Base-by-base conservation (phyloP, 179 eudicot genomes). In the Silene noctiflora region DNA sequence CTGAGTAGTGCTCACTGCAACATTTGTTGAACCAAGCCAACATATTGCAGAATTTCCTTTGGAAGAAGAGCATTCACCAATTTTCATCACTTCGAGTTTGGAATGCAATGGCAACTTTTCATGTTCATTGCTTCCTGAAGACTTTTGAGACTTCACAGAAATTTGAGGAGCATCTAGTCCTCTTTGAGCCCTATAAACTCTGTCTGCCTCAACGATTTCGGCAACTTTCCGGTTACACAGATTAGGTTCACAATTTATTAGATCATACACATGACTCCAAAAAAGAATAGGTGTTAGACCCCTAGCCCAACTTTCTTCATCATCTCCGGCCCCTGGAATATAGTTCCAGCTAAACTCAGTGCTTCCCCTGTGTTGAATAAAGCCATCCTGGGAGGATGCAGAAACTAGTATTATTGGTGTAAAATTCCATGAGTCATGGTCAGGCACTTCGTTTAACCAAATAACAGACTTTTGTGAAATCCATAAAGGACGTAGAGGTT, bases 381-480 rank as follows among this genome's bases (percentile, higher is more conserved):
- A 75, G 20, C 87, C 85, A 73, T 64, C 79, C 17, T 88, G 79
- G 56, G 99, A 81, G 35, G 98, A 94, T 35, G 96, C 89, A 9
- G 97, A 91, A 56, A 95, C 87, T 69, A 95, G 97, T 68, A 95
- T 89, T 21, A 95, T 80, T 13, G 99, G 97, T 29, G 99, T 93
- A 69, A 95, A 95, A 77, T 87, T 87, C 99, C 99, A 95, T 7
- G 99, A 91, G 78, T 86, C 90, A 75, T 81, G 86, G 64, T 91
- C 99, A 13, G 99, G 99, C 33, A 95, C 97, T 84, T 93, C 99
- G 70, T 95, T 95, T 74, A 95, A 82, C 99, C 97, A 95, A 73
- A 95, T 95, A 61, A 91, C 91, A 29, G 97, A 87, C 81, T 85
- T 91, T 70, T 83, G 99, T 19, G 97, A 91, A 56, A 95, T 88